Percentiles rank a stretch among this genome's conserved stretches.
Evolutionary conservation across 208 protist species (phyloP).

Genomic region (Wallacemonas rigidus): DNA sequence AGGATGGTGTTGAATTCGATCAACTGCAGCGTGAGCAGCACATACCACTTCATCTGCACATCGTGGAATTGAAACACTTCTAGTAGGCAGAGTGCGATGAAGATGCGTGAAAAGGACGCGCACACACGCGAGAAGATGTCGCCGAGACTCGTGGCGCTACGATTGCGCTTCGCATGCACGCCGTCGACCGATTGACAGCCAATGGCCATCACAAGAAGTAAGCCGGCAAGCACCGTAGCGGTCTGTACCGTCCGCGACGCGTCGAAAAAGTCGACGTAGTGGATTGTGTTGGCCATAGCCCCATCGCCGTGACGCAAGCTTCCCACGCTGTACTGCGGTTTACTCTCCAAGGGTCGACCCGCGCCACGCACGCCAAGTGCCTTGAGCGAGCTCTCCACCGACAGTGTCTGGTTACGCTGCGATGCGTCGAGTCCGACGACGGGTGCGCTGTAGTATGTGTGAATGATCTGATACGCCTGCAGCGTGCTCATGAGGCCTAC

Average conservation of each 20-base stretch:
- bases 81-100: slow-evolving; percentile 81
- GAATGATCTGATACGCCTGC: slow-evolving; percentile 87
- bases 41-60: slow-evolving; percentile 74
- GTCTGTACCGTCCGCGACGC: slow-evolving; percentile 50
- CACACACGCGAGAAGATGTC: slow-evolving; percentile 89
- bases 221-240: slow-evolving; percentile 60
- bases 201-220: slow-evolving; percentile 68
- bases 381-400: slow-evolving; percentile 39
- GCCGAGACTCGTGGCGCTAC: slow-evolving; percentile 79
- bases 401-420: slow-evolving; percentile 16
- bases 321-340: slow-evolving; percentile 15
- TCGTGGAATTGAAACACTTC: slow-evolving; percentile 70
- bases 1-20: slow-evolving; percentile 87
- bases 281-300: background rate
- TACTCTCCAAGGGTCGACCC: slow-evolving; percentile 31
- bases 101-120: slow-evolving; percentile 73
- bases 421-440: background rate
- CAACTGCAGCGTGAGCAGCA: slow-evolving; percentile 72
- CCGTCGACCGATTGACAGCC: slow-evolving; percentile 78
- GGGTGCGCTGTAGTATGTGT: slow-evolving; percentile 54
- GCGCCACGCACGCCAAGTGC: slow-evolving; percentile 48
- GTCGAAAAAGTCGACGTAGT: slow-evolving; percentile 53
- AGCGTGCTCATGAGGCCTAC: slow-evolving; percentile 76
- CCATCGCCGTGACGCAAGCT: slow-evolving; percentile 20
- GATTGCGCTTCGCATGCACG: slow-evolving; percentile 78